A percentile compares a stretch with the other conserved stretches of the same genome.
These are phyloP conservation scores for Aspergillus thermomutatus DNA, from an alignment of 2,329 filamentous ascomycete genomes.

Conservation along the genomic window DNA sequence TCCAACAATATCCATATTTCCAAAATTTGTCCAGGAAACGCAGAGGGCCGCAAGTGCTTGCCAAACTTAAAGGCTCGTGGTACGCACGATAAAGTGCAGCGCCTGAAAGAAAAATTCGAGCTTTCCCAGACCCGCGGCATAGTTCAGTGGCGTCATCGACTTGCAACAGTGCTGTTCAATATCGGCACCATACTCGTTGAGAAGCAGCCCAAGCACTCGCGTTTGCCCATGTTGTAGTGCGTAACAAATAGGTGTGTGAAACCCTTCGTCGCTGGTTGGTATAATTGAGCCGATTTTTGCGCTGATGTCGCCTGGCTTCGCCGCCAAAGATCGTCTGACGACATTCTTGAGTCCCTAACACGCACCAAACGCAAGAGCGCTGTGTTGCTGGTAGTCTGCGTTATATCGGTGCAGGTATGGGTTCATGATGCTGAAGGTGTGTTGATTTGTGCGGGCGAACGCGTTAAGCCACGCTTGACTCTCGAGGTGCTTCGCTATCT, in stretches of 20 bases:
- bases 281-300: background rate
- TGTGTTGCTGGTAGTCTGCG: background rate
- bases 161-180: background rate
- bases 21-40: too few species aligned
- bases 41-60: too few species aligned
- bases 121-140: background rate
- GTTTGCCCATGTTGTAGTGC: too few species aligned
- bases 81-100: too few species aligned
- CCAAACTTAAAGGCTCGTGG: too few species aligned
- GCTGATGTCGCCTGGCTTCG: background rate
- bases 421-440: too few species aligned
- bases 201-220: background rate
- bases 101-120: too few species aligned
- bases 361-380: background rate
- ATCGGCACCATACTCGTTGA: background rate
- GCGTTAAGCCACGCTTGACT: too few species aligned
- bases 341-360: background rate
- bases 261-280: background rate
- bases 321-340: background rate
- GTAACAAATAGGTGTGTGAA: background rate
- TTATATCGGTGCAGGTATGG: background rate
- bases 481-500: too few species aligned
- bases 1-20: too few species aligned
- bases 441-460: too few species aligned
- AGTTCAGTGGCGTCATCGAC: background rate